phyloP scores from a whole-genome alignment of 23 red algal species.

The Gracilaria vermiculophylla region DNA sequence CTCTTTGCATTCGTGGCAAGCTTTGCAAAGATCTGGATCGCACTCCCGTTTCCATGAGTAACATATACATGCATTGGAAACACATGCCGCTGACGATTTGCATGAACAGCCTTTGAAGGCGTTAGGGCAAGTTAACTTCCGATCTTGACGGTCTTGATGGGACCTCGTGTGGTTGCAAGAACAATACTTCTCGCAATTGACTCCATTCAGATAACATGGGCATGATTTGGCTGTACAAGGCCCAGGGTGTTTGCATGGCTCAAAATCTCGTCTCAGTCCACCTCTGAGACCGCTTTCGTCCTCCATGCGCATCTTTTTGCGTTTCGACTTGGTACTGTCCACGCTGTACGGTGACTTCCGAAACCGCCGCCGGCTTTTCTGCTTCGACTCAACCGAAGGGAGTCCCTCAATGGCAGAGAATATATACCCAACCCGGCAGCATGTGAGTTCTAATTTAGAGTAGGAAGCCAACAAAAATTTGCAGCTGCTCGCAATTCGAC shows the following conservation, averaged over 20 bases:
- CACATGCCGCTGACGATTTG: slow-evolving; percentile 45
- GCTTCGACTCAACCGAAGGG: not conserved
- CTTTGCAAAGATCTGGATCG: slow-evolving; percentile 81
- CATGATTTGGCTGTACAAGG: slow-evolving; percentile 72
- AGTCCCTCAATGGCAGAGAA: not conserved
- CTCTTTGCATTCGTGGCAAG: slow-evolving; percentile 59
- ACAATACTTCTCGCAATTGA: slow-evolving; percentile 92
- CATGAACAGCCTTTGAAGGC: slow-evolving; percentile 63
- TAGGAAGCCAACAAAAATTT: not conserved
- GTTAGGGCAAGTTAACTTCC: slow-evolving; percentile 35
- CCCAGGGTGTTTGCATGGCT: slow-evolving; percentile 74
- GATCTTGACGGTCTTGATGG: not conserved
- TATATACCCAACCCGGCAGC: slow-evolving; percentile 25
- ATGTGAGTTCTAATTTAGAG: not conserved
- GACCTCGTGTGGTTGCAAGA: slow-evolving; percentile 45
- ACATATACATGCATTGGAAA: slow-evolving; percentile 75
- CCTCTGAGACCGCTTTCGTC: slow-evolving; percentile 15
- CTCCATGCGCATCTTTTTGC: slow-evolving; percentile 21
- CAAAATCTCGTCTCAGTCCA: slow-evolving; percentile 46
- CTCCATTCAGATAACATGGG: slow-evolving; percentile 53
- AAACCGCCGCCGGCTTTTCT: not conserved
- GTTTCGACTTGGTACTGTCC: not conserved
- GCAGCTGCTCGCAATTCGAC: slow-evolving; percentile 39
- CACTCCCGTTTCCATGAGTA: slow-evolving; percentile 86
- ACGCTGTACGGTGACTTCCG: not conserved